These are phyloP conservation scores for Monilinia laxa DNA, from an alignment of 2,329 filamentous ascomycete species.

Conservation along the genomic window DNA sequence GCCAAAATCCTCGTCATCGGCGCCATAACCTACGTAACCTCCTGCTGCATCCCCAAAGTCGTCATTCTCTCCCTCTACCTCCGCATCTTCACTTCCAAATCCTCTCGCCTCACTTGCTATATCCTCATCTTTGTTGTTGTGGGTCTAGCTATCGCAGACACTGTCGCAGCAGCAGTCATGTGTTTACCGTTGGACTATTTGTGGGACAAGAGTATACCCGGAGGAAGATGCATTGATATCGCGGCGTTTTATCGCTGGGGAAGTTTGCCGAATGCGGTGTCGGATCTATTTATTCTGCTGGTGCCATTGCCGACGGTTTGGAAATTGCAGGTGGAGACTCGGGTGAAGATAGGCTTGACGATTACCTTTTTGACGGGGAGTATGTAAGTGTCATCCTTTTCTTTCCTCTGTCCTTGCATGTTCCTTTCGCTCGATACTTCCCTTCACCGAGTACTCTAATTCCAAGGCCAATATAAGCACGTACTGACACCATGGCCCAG, in stretches of 20 bases:
- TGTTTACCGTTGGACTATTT: conserved; percentile 1
- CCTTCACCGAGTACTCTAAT: no score
- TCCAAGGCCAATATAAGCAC: no score
- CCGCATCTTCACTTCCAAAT: neutral
- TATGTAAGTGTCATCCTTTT: neutral
- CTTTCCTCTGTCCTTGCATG: no score
- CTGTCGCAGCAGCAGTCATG: neutral
- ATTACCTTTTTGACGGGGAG: conserved; percentile 12
- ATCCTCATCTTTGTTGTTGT: neutral
- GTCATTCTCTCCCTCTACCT: conserved; percentile 10
- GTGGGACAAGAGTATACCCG: conserved; percentile 1
- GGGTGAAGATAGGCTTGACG: neutral
- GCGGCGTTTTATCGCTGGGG: neutral
- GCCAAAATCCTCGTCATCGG: conserved; percentile 4
- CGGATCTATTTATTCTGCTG: neutral
- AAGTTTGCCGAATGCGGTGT: neutral
- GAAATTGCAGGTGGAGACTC: neutral
- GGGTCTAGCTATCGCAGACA: neutral
- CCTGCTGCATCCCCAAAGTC: neutral
- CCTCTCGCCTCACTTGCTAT: conserved; percentile 2
- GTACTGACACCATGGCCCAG: neutral
- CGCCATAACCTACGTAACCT: neutral
- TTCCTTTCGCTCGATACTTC: no score
- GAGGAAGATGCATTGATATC: conserved; percentile 7
- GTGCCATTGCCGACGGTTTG: neutral